Base-by-base conservation (phyloP, 2,329 filamentous ascomycete genomes). In the Penicillium sp. region DNA sequence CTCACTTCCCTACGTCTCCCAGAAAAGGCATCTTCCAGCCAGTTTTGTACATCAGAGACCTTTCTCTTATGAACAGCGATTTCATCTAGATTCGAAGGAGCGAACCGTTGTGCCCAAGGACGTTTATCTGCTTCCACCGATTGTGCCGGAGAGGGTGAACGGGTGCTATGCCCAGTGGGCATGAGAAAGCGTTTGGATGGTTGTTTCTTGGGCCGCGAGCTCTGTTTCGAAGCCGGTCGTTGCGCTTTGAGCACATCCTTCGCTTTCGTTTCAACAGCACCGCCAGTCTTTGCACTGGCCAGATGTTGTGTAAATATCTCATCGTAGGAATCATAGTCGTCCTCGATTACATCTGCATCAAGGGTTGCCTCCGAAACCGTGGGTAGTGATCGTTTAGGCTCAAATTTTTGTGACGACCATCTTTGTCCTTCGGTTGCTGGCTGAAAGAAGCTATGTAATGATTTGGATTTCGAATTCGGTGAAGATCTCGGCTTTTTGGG, bases 11-110 rank as follows among this genome's bases (percentile, higher is more conserved):
- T 72, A 49, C 71, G 70, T 42, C 67, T 74, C 41, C 89, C 88
- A 24, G 73, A 70, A 56, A 90, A 81, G 16, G 90, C 89, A 65
- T 86, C 83, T 41, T 88, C 84, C 31, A 99, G 76, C 92, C 94
- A 97, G 53, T 76, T 80, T 53, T 85, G 83, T 42, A 97, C 92
- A 73, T 97, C 92, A 2, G 84, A 75, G 6, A 97, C 89, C 71
- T 99, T 99, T 64, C 84, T 94, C 76, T 95, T 96, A 71, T 99
- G 92, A 16, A 99, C 93, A 0, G 88, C 93, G 42, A 99, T 77
- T 73, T 97, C 93, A 15, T 91, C 85, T 12, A 96, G 70, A 61
- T 82, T 87, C 2, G 70, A 65, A 0, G 93, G 93, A 2, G 83
- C 86, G 70, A 90, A 97, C 61, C 86, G 84, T 62, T 96, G 92